phyloP scores from a whole-genome alignment of 2,329 filamentous ascomycete genomes.

The Thelonectria olida region DNA sequence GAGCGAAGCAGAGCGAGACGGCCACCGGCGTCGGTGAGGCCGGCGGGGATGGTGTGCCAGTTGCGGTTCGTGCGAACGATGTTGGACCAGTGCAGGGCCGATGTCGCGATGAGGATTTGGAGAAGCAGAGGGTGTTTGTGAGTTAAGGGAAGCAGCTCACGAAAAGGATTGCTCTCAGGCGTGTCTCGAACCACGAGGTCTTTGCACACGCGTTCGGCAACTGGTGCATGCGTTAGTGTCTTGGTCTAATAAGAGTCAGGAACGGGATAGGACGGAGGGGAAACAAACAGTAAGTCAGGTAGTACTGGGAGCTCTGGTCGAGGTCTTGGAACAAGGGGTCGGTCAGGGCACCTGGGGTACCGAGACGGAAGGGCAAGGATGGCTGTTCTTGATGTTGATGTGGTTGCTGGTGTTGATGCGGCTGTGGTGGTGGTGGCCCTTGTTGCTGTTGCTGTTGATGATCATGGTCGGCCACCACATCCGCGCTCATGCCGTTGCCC shows the following conservation, averaged over 20 bases:
- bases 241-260: slow-evolving; percentile 13
- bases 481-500: not conserved
- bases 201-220: slow-evolving; percentile 60
- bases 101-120: slow-evolving; percentile 59
- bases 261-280: slow-evolving; percentile 1
- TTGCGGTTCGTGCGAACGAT: slow-evolving; percentile 46
- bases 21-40: slow-evolving; percentile 47
- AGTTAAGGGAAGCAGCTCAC: slow-evolving; percentile 58
- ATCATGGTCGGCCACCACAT: not conserved
- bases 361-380: slow-evolving; percentile 32
- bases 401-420: slow-evolving; percentile 3
- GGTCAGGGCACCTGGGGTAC: slow-evolving; percentile 49
- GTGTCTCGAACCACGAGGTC: slow-evolving; percentile 62
- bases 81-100: slow-evolving; percentile 60
- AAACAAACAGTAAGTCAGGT: slow-evolving; percentile 59
- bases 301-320: slow-evolving; percentile 54
- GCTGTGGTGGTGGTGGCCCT: no score
- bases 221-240: slow-evolving; percentile 44
- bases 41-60: slow-evolving; percentile 40
- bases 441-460: slow-evolving; percentile 12
- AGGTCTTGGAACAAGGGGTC: slow-evolving; percentile 67
- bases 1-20: slow-evolving; percentile 49
- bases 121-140: slow-evolving; percentile 55
- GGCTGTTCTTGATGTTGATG: slow-evolving; percentile 24
- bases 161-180: slow-evolving; percentile 57